Base-by-base conservation (phyloP, 768 basidiomycete genomes). In the Rhizopogon vulgaris region DNA sequence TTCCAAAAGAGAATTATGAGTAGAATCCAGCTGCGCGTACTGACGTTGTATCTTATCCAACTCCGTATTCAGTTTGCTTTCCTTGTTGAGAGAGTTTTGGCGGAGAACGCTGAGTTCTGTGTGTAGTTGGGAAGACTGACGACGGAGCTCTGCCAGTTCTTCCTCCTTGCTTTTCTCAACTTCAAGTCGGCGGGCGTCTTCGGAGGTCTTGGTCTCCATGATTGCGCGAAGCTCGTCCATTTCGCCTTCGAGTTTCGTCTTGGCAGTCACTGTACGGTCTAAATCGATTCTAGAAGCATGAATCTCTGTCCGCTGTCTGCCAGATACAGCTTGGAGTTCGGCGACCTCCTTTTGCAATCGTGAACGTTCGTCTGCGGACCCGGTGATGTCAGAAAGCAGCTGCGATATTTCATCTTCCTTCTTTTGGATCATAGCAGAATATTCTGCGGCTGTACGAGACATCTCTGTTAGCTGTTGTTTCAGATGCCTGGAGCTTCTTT, bases 131-230 rank as follows among this genome's bases (percentile, higher is more conserved):
- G 64, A 61, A 18, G 79, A 78, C 60, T 91, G 84, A 9, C 63
- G 62, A 18, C 94, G 84, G 6, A 99, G 74, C 28, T 83, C 76
- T 0, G 70, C 66, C 10, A 97, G 80, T 67, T 99, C 95, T 41
- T 81, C 75, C 57, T 97, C 94, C 60, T 85, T 90, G 68, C 87
- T 87, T 67, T 84, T 85, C 65, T 93, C 90, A 0, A 84, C 91
- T 63, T 96, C 90, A 32, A 77, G 79, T 15, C 90, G 80, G 28
- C 85, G 84, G 8, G 81, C 86, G 60, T 93, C 94, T 65, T 97
- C 94, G 24, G 83, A 85, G 0, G 85, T 79, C 66, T 93, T 96
- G 1, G 89, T 87, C 41, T 85, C 84, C 72, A 96, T 80, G 12
- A 89, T 71, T n/a, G 79, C 72, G 6, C 94, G 85, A 7, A 98